Evolutionary conservation across 2,329 filamentous ascomycete species (phyloP), one percentile per base, ranked within the genome.

Genomic region (Colletotrichum camelliae): DNA sequence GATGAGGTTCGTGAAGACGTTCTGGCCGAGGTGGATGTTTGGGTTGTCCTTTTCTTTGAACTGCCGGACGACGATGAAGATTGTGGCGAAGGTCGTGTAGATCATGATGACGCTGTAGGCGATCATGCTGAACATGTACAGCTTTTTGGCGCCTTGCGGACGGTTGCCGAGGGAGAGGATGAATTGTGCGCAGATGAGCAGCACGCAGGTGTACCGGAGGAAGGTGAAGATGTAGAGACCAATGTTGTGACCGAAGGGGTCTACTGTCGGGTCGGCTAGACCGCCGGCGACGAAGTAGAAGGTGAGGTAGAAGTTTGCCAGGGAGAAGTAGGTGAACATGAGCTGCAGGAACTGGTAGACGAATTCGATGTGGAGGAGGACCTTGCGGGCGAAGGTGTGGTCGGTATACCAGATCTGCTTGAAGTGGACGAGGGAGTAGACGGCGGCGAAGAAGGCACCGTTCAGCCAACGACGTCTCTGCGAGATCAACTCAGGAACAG

Each of bases 221-320:
- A 98, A 89, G 77, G 93, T 91, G 85, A 98, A 99, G 83, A 99
- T 94, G 86, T 94, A 92, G 78, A 92, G 91, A 65, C 95, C 96
- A 78, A 98, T 93, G 77, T 93, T 90, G 85, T 98, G 94, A 18
- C 96, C 96, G 80, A 99, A 99, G 0, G 97, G 97, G 84, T 99
- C 97, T 78, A 97, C 88, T 31, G 88, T 87, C 0, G 91, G 87
- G 81, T 98, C 95, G 1, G 94, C 91, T 18, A 99, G 90, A 55
- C 96, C 97, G 58, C 97, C 97, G 27, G 96, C 96, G 79, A 99
- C 94, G 87, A 99, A 99, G 90, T 96, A 99, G 87, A 99, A 99
- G 74, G 96, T 98, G 68, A 99, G 93, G 85, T 98, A 99, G 89
- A 98, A 99, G 88, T 99, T 99, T 84, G 96, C 96, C 55, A 99